phyloP scores from a whole-genome alignment of 2,329 filamentous ascomycete species.

The Dactylellina parvicollis region DNA sequence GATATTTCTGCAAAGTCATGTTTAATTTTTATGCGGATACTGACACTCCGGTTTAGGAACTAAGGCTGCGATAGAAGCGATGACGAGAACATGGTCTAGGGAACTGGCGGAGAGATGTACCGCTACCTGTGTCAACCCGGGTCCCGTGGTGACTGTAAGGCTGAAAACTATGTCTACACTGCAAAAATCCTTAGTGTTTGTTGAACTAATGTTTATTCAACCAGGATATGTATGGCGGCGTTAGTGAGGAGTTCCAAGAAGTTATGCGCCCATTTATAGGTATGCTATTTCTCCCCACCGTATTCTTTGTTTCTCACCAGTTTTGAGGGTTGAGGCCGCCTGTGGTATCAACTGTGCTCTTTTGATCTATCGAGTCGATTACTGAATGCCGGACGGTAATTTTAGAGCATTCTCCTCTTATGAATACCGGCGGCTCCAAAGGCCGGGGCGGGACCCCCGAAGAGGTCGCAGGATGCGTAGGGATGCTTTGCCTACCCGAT shows the following conservation, averaged over 20 bases:
- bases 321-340: background rate
- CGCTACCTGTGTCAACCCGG: slow-evolving; percentile 74
- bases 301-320: background rate
- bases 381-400: slow-evolving; percentile 60
- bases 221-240: slow-evolving; percentile 70
- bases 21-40: slow-evolving; percentile 63
- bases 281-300: background rate
- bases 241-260: slow-evolving; percentile 69
- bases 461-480: slow-evolving; percentile 79
- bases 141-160: slow-evolving; percentile 69
- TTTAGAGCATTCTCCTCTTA: slow-evolving; percentile 69
- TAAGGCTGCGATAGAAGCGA: slow-evolving; percentile 74
- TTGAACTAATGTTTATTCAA: slow-evolving; percentile 1
- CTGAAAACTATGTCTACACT: slow-evolving; percentile 56
- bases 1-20: background rate
- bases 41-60: slow-evolving; percentile 71
- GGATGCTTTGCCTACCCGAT: slow-evolving; percentile 77
- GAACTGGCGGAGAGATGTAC: slow-evolving; percentile 72
- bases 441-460: slow-evolving; percentile 72
- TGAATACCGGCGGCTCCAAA: slow-evolving; percentile 64
- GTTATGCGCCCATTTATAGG: slow-evolving; percentile 70
- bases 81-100: slow-evolving; percentile 75
- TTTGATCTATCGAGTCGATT: background rate
- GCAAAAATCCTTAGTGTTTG: background rate
- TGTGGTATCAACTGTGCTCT: too few relatives aligned